phyloP scores from a whole-genome alignment of 768 basidiomycete species.

The Boletus rex-veris region DNA sequence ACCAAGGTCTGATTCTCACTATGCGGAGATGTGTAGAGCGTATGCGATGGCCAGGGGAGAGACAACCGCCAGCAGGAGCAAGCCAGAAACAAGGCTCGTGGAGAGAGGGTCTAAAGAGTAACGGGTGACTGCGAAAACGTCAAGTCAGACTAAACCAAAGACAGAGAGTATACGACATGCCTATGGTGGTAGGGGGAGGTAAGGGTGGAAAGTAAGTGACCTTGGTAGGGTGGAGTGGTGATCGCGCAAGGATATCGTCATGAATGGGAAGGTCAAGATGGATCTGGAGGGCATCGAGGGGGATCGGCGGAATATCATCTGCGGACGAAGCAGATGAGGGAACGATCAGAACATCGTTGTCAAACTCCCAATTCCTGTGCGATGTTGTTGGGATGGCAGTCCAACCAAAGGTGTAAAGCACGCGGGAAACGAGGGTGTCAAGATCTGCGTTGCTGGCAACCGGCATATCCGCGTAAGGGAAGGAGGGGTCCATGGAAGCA shows the following conservation, averaged over 20 bases:
- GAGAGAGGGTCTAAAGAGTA: slow-evolving; percentile 10
- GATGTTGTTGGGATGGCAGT: slow-evolving; percentile 14
- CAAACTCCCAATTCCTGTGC: slow-evolving; percentile 28
- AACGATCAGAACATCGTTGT: slow-evolving; percentile 23
- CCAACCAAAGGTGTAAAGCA: slow-evolving; percentile 45
- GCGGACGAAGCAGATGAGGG: slow-evolving; percentile 11
- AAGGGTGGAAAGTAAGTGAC: slow-evolving; percentile 24
- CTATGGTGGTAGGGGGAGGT: slow-evolving; percentile 8
- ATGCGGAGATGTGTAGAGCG: slow-evolving; percentile 10
- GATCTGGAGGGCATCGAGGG: slow-evolving; percentile 22
- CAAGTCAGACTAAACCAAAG: background rate
- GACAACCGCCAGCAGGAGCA: slow-evolving; percentile 16
- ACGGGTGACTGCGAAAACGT: slow-evolving; percentile 5
- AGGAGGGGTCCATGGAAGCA: slow-evolving; percentile 38
- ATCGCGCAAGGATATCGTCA: slow-evolving; percentile 20
- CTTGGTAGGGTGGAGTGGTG: slow-evolving; percentile 25
- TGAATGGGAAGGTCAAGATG: slow-evolving; percentile 28
- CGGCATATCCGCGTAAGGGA: slow-evolving; percentile 24
- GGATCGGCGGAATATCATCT: slow-evolving; percentile 1
- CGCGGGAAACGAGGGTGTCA: slow-evolving; percentile 41
- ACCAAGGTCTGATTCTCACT: background rate
- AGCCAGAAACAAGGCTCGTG: slow-evolving; percentile 10
- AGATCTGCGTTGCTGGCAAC: slow-evolving; percentile 30
- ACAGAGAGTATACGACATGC: slow-evolving; percentile 10
- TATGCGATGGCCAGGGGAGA: slow-evolving; percentile 18